Evolutionary conservation across 805 yeast species (phyloP).

Genomic region (Yarrowia hollandica): DNA sequence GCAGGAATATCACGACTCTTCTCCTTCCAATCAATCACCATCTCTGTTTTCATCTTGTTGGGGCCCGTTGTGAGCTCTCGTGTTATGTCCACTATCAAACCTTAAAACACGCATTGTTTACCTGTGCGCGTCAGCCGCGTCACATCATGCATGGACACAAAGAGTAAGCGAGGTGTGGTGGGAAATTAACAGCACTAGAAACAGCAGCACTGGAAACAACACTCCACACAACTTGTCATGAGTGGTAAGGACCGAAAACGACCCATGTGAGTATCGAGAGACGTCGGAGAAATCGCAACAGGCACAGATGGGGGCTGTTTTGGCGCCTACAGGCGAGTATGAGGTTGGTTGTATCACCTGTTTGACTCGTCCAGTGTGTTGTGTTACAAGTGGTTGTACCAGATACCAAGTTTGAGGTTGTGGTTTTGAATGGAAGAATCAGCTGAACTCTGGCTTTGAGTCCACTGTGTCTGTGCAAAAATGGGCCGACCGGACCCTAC

Average conservation of each 20-base stretch:
- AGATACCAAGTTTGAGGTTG: too few relatives aligned
- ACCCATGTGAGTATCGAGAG: constrained; percentile 26
- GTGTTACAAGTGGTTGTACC: too few relatives aligned
- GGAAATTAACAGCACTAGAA: constrained; percentile 10
- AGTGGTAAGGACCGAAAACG: constrained; percentile 24
- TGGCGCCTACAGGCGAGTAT: too few relatives aligned
- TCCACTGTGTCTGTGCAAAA: neutral
- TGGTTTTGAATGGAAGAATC: too few relatives aligned
- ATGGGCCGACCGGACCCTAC: neutral
- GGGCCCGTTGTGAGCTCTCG: too few relatives aligned
- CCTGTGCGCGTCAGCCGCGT: constrained; percentile 26
- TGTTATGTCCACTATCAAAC: constrained; percentile 1
- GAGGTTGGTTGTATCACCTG: too few relatives aligned
- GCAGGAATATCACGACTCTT: too few relatives aligned
- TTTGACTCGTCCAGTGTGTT: too few relatives aligned
- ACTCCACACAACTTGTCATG: constrained; percentile 5
- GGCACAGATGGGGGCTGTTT: too few relatives aligned
- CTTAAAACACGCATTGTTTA: constrained; percentile 14
- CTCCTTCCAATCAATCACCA: neutral
- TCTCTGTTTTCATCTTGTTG: too few relatives aligned
- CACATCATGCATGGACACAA: constrained; percentile 5
- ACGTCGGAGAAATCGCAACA: too few relatives aligned
- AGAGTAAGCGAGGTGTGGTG: constrained; percentile 4
- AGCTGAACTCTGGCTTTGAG: too few relatives aligned
- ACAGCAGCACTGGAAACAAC: neutral